These are phyloP conservation scores for Picochlorum sp. DNA, from an alignment of 139 green algal species.

Conservation along the genomic window DNA sequence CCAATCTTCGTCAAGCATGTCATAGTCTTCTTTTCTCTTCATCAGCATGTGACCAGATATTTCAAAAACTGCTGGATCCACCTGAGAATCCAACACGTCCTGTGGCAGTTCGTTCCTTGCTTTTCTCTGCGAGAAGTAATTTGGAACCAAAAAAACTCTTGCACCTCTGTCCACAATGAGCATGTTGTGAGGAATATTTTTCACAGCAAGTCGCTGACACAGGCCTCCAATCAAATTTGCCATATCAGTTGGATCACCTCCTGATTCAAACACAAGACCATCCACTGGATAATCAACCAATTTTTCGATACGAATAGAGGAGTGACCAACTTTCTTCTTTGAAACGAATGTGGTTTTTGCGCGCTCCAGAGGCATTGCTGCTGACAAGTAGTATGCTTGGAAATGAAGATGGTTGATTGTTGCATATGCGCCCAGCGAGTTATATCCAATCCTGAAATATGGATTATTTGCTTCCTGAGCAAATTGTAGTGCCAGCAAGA, in stretches of 20 bases:
- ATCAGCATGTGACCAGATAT: slow-evolving; percentile 93
- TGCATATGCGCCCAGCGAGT: slow-evolving; percentile 91
- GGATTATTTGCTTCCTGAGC: slow-evolving; percentile 72
- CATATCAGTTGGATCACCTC: slow-evolving; percentile 42
- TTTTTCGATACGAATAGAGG: slow-evolving; percentile 40
- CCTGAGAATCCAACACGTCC: slow-evolving; percentile 50
- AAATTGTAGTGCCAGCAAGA: slow-evolving; percentile 86
- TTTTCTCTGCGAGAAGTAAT: slow-evolving; percentile 74
- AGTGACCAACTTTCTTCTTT: background rate
- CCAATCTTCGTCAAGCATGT: slow-evolving; percentile 47
- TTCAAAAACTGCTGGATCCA: slow-evolving; percentile 96
- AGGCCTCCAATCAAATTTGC: slow-evolving; percentile 52
- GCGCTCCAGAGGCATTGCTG: slow-evolving; percentile 76
- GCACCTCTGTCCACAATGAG: slow-evolving; percentile 81
- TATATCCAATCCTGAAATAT: slow-evolving; percentile 93
- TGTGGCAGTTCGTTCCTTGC: slow-evolving; percentile 56
- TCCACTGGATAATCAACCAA: slow-evolving; percentile 79
- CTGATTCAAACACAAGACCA: slow-evolving; percentile 80
- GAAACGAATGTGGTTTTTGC: slow-evolving; percentile 51
- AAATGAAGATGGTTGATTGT: slow-evolving; percentile 99
- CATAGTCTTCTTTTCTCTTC: slow-evolving; percentile 84
- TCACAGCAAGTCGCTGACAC: slow-evolving; percentile 56
- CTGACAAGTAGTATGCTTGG: slow-evolving; percentile 76
- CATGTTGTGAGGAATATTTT: slow-evolving; percentile 94
- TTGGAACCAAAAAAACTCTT: slow-evolving; percentile 82